A percentile compares a stretch with the other conserved stretches of the same genome.
These are phyloP conservation scores for Leccinum angustisporum DNA, from an alignment of 1,284 basidiomycete genomes.

Conservation along the genomic window DNA sequence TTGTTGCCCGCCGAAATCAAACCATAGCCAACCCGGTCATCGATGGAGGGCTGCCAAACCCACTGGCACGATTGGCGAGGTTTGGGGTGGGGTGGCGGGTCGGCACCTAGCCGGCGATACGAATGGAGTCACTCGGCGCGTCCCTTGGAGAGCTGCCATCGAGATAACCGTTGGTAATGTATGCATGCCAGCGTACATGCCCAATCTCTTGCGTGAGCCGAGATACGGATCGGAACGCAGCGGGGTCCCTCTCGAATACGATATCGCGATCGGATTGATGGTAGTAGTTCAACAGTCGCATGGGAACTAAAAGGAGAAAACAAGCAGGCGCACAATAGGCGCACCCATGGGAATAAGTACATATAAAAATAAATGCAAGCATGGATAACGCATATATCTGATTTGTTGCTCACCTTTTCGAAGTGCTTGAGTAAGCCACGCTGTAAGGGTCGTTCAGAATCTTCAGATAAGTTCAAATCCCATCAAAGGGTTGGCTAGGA, in stretches of 20 bases:
- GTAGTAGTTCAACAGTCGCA: not conserved
- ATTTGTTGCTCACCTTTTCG: not conserved
- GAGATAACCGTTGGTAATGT: not conserved
- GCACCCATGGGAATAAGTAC: not conserved
- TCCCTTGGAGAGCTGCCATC: slow-evolving; percentile 5
- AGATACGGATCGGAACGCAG: not conserved
- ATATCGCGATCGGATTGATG: not conserved
- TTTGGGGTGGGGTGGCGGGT: not conserved
- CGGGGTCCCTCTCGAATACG: not conserved
- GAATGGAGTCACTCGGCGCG: not conserved
- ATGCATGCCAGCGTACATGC: not conserved
- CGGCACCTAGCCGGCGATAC: not conserved
- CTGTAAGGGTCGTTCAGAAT: not conserved
- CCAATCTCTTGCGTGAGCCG: not conserved
- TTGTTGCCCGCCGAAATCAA: not conserved
- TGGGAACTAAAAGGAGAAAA: slow-evolving; percentile 9
- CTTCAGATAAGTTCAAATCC: not conserved
- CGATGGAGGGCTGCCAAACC: not conserved
- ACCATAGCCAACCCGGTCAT: not conserved
- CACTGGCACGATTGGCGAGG: not conserved
- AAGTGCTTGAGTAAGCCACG: not conserved
- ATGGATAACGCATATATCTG: not conserved
- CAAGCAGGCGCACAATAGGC: not conserved
- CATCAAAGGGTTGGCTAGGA: not conserved
- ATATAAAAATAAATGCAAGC: not conserved